Evolutionary conservation across 768 basidiomycete genomes (phyloP), one percentile per base, ranked within the genome.

Genomic region (Mycena latifolia): DNA sequence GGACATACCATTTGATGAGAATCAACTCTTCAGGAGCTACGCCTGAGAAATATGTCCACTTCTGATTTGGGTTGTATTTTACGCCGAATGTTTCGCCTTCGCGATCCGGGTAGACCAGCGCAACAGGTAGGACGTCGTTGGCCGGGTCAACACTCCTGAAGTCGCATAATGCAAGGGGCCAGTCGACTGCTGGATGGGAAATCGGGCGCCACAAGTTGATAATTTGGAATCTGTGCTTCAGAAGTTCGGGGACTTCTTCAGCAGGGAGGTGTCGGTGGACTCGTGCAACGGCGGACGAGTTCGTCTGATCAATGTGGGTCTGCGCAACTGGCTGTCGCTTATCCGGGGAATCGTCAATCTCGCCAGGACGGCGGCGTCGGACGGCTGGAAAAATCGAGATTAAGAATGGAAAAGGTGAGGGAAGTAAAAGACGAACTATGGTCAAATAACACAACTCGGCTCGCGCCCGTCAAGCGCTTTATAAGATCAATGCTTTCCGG

Each of bases 401-500:
- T 8, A 1, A 55, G 28, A 35, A n/a, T 25, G 15, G 31, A 33
- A 12, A 5, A 5, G 31, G 31, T 6, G 31, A 33, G 12, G 31
- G 5, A 33, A 12, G 3, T 37, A 14, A 37, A 37, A 48, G 47
- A 55, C 88, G 58, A 62, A 88, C 89, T 89, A 71, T 90, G 89
- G 69, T 90, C 88, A 68, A 91, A 91, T 17, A 89, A 57, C n/a
- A 89, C 84, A 12, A 88, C 86, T 31, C 81, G 78, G 68, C 79
- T 85, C 0, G 89, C 90, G 4, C 89, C 88, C 0, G 89, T 89
- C 11, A 86, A 58, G 62, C 85, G 74, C 78, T 90, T 89, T 47
- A 90, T 74, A 47, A 89, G 77, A 71, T 85, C 85, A 22, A 81
- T 77, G 69, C 85, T 85, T 75, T 91, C 90, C 0, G 84, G 82